Evolutionary conservation across 257 asterid genomes (phyloP), one percentile per base, ranked within the genome.

Genomic region (Eustoma russellianum): DNA sequence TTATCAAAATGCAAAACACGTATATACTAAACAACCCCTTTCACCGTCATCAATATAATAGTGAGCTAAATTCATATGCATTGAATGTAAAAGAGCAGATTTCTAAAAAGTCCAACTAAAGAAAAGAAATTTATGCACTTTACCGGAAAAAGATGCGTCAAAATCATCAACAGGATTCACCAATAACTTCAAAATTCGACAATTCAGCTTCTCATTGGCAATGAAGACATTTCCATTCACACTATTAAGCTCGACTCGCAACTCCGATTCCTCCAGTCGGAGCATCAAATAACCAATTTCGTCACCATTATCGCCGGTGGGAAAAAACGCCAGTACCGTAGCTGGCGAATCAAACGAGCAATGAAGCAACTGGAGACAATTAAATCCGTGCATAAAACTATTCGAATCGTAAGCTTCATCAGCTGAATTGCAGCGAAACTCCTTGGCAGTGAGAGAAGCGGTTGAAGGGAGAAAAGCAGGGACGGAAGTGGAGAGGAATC

Each of bases 291-390:
- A 78, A n/a, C 92, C 98, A 43, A 86, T 79, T 46, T 46, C 59
- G 48, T 80, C 91, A 53, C 66, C 75, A 60, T 83, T 90, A 24
- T 83, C 83, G 6, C 94, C 92, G 0, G 80, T 56, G 3, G 94
- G 94, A 49, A 77, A 83, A 65, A 90, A 73, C 6, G 47, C 86
- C 57, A 64, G 30, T 79, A 19, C 30, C 70, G 33, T 14, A 58
- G 12, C 59, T 13, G 58, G 65, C 41, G 54, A 60, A 33, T 50
- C 45, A 7, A 10, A 2, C 12, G 80, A 72, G 33, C 67, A 54
- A 16, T 52, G 81, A 52, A 88, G 83, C 74, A 78, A 17, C 33
- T 78, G 88, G 35, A 87, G 79, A 50, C 78, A 59, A 52, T 80
- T 83, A 62, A 79, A 69, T 46, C 73, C 77, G 18, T 75, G 90